Evolutionary conservation across 768 basidiomycete species (phyloP).

Genomic region (Holtermannia corniformis): DNA sequence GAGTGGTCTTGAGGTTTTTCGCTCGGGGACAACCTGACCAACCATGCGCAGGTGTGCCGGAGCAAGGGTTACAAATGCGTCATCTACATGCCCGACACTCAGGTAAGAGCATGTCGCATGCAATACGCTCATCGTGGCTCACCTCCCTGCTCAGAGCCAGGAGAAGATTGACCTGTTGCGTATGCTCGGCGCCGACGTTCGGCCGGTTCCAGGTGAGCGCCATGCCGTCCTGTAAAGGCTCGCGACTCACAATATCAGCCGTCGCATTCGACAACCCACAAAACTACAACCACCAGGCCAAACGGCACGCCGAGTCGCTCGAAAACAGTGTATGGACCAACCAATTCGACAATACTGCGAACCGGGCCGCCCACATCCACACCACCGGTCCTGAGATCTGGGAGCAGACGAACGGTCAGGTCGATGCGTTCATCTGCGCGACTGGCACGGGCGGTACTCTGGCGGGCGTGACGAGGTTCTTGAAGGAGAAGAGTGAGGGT

Average conservation of each 20-base stretch:
- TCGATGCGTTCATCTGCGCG: slow-evolving; percentile 87
- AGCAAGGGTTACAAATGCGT: slow-evolving; percentile 92
- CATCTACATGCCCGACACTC: slow-evolving; percentile 96
- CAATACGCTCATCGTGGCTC: background rate
- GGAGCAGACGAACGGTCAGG: slow-evolving; percentile 58
- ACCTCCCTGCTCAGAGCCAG: slow-evolving; percentile 61
- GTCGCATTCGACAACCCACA: slow-evolving; percentile 89
- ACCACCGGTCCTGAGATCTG: slow-evolving; percentile 96
- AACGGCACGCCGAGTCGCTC: slow-evolving; percentile 64
- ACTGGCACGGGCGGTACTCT: slow-evolving; percentile 96
- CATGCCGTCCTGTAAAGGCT: background rate
- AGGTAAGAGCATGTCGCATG: no score
- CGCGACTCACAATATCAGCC: slow-evolving; percentile 39
- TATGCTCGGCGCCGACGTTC: slow-evolving; percentile 95
- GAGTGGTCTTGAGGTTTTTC: background rate
- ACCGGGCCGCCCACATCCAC: slow-evolving; percentile 73
- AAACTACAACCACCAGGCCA: slow-evolving; percentile 96
- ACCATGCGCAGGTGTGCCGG: slow-evolving; percentile 75
- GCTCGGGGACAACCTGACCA: background rate
- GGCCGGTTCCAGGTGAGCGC: slow-evolving; percentile 68
- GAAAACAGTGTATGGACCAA: slow-evolving; percentile 88
- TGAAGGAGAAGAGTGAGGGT: slow-evolving; percentile 77
- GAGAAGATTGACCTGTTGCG: slow-evolving; percentile 96
- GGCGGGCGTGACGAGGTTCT: slow-evolving; percentile 71
- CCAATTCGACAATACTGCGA: slow-evolving; percentile 95